phyloP scores from a whole-genome alignment of 139 green algal genomes.

The Closterium sp. region DNA sequence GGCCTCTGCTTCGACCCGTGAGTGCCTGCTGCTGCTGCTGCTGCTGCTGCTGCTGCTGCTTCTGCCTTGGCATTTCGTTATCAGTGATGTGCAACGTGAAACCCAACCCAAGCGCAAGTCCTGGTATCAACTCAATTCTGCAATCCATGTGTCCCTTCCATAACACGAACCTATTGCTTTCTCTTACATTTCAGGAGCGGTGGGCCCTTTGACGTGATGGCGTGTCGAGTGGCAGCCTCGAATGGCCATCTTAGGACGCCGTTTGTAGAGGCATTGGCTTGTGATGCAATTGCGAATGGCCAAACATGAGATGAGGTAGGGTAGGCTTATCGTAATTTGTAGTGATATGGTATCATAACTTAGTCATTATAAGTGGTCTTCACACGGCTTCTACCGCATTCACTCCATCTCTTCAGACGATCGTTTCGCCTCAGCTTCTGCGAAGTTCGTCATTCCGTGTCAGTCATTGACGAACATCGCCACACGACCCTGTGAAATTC shows the following conservation, averaged over 20 bases:
- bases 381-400: too few relatives aligned
- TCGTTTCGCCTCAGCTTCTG: too few relatives aligned
- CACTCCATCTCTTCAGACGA: too few relatives aligned
- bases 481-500: too few relatives aligned
- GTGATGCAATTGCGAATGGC: background rate
- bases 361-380: too few relatives aligned
- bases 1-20: slow-evolving; percentile 31
- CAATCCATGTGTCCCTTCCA: too few relatives aligned
- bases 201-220: slow-evolving; percentile 22
- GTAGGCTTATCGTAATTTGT: background rate
- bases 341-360: background rate
- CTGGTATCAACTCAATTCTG: too few relatives aligned
- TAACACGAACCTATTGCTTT: too few relatives aligned
- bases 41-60: slow-evolving; percentile 16
- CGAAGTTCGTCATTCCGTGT: too few relatives aligned
- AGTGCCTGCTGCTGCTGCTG: slow-evolving; percentile 7
- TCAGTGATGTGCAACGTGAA: too few relatives aligned
- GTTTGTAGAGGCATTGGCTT: slow-evolving; percentile 8
- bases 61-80: background rate
- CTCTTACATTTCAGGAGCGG: slow-evolving; percentile 9
- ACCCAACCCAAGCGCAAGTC: too few relatives aligned
- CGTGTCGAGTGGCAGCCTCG: slow-evolving; percentile 15
- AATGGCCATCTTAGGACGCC: slow-evolving; percentile 15
- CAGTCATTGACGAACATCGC: too few relatives aligned
- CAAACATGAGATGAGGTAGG: background rate